Conservation (phyloP, 176 grass and related monocot genomes). For the Triticum dicoccoides region DNA sequence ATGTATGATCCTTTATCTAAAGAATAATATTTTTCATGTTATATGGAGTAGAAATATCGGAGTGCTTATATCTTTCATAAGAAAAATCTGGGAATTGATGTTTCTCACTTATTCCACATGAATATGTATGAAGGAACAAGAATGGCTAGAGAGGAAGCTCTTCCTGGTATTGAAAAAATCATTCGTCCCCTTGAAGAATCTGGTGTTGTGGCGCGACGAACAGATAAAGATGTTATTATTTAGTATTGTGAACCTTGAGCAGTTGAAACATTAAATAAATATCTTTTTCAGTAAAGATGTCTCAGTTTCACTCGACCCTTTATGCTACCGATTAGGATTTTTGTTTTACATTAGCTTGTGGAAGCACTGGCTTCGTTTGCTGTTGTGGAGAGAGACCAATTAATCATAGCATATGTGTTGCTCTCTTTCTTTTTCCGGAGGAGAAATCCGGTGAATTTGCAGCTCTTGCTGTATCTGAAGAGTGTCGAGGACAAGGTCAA, state of each 20-base stretch:
- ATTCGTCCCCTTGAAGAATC: constrained; percentile 77
- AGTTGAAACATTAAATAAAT: neutral
- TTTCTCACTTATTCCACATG: constrained; percentile 27
- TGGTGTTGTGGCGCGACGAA: constrained; percentile 60
- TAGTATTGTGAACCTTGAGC: neutral
- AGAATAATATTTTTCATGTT: neutral
- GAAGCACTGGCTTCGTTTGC: constrained; percentile 59
- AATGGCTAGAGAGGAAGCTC: constrained; percentile 67
- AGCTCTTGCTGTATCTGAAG: constrained; percentile 84
- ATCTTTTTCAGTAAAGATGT: no score
- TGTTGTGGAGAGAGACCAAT: constrained; percentile 77
- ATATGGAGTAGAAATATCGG: neutral
- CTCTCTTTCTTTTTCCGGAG: constrained; percentile 71
- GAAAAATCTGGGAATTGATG: neutral
- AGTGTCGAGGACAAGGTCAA: constrained; percentile 91
- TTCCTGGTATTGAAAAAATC: constrained; percentile 76
- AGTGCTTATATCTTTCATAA: no score
- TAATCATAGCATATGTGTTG: constrained; percentile 79
- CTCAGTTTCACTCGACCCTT: neutral
- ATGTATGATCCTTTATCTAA: no score
- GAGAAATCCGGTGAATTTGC: constrained; percentile 91
- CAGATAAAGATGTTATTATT: constrained; percentile 62
- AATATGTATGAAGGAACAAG: constrained; percentile 94
- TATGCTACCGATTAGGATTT: constrained; percentile 13
- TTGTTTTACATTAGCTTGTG: constrained; percentile 46